A percentile compares a stretch with the other conserved stretches of the same genome.
Conservation (phyloP, 2,329 filamentous ascomycete species). For the Clarireedia homoeocarpa region DNA sequence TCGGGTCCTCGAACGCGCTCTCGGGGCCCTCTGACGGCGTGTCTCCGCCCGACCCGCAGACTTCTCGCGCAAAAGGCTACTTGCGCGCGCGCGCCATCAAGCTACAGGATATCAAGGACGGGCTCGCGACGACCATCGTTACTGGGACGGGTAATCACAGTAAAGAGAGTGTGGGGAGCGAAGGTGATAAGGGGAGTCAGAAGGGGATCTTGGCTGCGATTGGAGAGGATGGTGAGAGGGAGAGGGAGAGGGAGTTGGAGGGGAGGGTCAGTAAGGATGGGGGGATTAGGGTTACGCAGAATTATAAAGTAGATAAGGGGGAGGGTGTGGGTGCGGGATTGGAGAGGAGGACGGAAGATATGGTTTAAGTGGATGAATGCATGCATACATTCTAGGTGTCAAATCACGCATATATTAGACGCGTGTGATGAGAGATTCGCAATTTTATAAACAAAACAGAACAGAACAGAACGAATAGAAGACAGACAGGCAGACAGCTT, state of each 20-base stretch:
- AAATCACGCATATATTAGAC: no score
- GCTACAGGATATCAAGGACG: background rate
- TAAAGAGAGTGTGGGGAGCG: background rate
- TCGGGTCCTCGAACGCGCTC: background rate
- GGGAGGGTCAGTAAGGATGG: background rate
- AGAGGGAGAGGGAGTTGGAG: no score
- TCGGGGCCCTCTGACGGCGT: background rate
- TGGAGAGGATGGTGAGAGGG: no score
- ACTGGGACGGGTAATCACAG: background rate
- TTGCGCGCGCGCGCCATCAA: background rate
- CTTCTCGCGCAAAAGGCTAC: background rate
- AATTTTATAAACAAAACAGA: no score
- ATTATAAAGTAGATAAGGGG: background rate
- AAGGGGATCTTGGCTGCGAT: background rate
- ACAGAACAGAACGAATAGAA: no score
- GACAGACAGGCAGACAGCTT: no score
- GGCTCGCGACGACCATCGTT: background rate
- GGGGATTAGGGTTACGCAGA: background rate
- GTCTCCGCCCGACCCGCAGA: background rate
- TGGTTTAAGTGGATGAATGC: no score
- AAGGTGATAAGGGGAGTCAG: constrained; percentile 1
- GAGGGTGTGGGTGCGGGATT: no score
- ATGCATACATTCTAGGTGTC: no score
- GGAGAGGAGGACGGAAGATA: no score
- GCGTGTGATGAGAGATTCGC: no score